Base-by-base conservation (phyloP, 192 early-diverging fungal species). In the Rhizoclosmatium globosum region DNA sequence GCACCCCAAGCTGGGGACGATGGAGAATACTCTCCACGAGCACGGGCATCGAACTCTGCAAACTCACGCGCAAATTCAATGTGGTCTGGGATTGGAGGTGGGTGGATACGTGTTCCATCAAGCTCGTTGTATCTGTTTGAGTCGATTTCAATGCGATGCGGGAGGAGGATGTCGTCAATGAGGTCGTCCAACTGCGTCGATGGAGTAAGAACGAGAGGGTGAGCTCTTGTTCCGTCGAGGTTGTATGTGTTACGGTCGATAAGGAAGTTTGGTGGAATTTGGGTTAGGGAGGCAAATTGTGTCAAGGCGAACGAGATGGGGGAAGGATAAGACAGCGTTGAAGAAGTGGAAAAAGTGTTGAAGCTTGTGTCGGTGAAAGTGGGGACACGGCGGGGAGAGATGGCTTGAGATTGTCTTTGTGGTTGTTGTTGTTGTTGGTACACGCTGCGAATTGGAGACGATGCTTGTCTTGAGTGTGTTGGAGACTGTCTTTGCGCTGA, bases 31-130 rank as follows among this genome's bases (percentile, higher is more conserved):
- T n/a, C 56, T 13, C 56, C 56, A 19, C 23, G 23, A 7, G 62
- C 62, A 9, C 15, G 43, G 19, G 47, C n/a, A 56, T 76, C 74
- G 4, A 7, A 76, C 6, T 41, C 64, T 1, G 74, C 74, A 53
- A 76, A 76, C 50, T 76, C 74, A 11, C 50, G 48, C 23, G 74
- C 74, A 76, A 76, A 76, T 41, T 64, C 44, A 17, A 67, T 47
- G 11, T 15, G 15, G 47, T 76, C 74, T 21, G 61, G 62, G 7
- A 76, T 39, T 62, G 3, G 4, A 7, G 69, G 69, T n/a, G 74
- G 74, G 39, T 76, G 74, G 19, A 76, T 53, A 6, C 74, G 39
- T n/a, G 74, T 76, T 31, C 74, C 74, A 62, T 76, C 74, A 17
- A 66, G 39, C 3, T 17, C 23, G 47, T 66, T 76, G 48, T 71